Conservation (phyloP, 192 early-diverging fungal species). For the Podila verticillata region DNA sequence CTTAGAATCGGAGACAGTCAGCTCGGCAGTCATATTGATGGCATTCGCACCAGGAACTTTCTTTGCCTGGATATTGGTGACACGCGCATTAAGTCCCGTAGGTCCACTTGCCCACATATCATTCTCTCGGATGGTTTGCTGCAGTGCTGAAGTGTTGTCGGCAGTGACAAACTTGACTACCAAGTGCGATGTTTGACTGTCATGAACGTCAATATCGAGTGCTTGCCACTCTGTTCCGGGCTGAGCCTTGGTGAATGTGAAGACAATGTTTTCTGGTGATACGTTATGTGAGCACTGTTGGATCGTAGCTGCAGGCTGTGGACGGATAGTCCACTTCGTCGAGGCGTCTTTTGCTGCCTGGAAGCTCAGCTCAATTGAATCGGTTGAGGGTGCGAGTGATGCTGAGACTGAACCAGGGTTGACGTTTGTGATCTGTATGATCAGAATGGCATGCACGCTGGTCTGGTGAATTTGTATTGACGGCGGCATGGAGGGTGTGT, state of each 20-base stretch:
- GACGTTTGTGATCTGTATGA: conserved; percentile 11
- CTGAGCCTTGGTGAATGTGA: conserved; percentile 12
- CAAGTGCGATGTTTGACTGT: background rate
- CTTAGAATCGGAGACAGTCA: background rate
- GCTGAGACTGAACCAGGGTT: conserved; percentile 17
- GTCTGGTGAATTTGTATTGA: conserved; percentile 35
- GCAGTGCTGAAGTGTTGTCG: background rate
- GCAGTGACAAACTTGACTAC: conserved; percentile 18
- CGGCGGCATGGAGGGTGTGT: background rate
- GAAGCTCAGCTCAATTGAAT: conserved; percentile 2
- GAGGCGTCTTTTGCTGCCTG: background rate
- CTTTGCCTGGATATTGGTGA: conserved; percentile 32
- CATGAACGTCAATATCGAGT: background rate
- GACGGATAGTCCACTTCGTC: background rate
- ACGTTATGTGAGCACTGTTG: conserved; percentile 15
- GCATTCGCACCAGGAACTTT: conserved; percentile 24
- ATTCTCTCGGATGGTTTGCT: conserved; percentile 10
- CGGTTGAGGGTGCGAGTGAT: background rate
- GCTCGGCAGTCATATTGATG: conserved; percentile 27
- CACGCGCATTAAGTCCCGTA: background rate
- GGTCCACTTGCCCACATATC: conserved; percentile 5
- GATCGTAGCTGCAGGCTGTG: conserved; percentile 6
- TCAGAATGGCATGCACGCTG: conserved; percentile 24
- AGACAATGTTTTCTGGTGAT: conserved; percentile 18
- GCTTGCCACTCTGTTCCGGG: conserved; percentile 26